Percentiles rank a stretch among this genome's conserved stretches.
Conservation (phyloP, 371 early-diverging fungal genomes). For the Mortierella sp. region DNA sequence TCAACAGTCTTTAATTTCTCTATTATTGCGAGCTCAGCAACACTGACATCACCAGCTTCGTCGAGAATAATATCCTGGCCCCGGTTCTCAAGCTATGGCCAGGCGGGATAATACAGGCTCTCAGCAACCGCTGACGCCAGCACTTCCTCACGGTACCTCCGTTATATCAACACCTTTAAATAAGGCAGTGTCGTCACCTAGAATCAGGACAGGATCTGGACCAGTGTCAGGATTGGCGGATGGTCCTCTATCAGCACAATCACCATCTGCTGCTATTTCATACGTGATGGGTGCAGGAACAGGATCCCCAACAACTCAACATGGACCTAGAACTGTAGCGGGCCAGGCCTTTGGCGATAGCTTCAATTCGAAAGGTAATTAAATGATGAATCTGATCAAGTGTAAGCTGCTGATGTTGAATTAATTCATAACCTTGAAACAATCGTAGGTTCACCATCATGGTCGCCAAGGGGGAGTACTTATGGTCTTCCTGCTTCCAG, state of each 20-base stretch:
- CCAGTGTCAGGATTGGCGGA: background rate
- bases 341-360: conserved; percentile 17
- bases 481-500: conserved; percentile 19
- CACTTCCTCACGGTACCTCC: background rate
- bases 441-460: conserved; percentile 29
- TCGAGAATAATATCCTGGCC: background rate
- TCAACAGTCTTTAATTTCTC: too few species aligned
- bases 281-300: conserved; percentile 10
- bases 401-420: background rate
- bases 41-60: background rate
- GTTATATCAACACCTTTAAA: background rate
- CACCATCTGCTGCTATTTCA: conserved; percentile 6
- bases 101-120: conserved; percentile 29
- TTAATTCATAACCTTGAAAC: background rate
- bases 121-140: background rate
- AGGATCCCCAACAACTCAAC: conserved; percentile 16
- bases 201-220: conserved; percentile 5
- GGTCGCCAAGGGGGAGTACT: conserved; percentile 43
- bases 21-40: too few species aligned
- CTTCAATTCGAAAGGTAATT: conserved; percentile 13
- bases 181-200: background rate
- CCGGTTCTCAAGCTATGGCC: conserved; percentile 21
- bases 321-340: background rate
- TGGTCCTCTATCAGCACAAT: background rate
- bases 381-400: background rate